Percentiles rank a stretch among this genome's conserved stretches.
Conservation (phyloP, 2,329 filamentous ascomycete genomes). For the Aspergillaceae sp. region DNA sequence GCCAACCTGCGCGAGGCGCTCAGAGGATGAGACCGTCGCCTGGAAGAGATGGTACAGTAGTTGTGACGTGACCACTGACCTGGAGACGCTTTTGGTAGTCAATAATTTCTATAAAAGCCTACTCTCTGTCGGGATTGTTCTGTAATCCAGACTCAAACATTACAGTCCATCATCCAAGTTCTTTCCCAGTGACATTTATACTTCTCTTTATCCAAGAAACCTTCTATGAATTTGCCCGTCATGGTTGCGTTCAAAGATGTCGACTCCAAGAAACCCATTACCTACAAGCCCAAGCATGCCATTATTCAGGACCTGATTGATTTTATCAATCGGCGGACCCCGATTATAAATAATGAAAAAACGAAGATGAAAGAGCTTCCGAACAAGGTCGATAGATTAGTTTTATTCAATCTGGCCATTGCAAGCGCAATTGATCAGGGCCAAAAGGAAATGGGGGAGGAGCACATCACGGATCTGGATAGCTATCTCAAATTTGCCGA, state of each 20-base stretch:
- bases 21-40: background rate
- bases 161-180: constrained; percentile 1
- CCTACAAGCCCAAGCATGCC: background rate
- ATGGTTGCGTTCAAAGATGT: background rate
- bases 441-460: background rate
- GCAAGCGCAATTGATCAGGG: background rate
- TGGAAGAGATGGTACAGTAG: background rate
- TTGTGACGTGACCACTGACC: background rate
- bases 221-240: background rate
- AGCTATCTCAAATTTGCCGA: constrained; percentile 4
- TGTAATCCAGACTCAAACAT: background rate
- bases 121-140: background rate
- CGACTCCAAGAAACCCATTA: background rate
- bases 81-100: background rate
- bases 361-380: background rate
- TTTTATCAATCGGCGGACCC: background rate
- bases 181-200: background rate
- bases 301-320: constrained; percentile 1
- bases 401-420: background rate
- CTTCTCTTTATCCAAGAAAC: background rate
- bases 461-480: constrained; percentile 3
- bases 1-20: background rate
- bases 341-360: background rate
- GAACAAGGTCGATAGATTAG: background rate
- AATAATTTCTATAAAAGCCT: constrained; percentile 1